phyloP scores from a whole-genome alignment of 106 monocot species.

The Agapanthus africanus region DNA sequence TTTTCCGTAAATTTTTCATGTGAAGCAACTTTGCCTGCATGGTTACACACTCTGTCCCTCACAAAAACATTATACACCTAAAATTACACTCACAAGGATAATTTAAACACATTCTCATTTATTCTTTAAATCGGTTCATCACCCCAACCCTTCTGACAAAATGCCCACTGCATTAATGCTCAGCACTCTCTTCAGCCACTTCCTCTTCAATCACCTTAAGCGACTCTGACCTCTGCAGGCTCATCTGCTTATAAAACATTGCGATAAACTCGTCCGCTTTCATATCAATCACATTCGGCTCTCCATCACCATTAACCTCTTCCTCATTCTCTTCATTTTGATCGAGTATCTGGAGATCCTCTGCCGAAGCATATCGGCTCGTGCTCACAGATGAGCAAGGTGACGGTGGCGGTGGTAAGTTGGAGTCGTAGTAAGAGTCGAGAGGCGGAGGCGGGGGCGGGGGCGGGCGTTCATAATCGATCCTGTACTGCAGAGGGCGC shows the following conservation, averaged over 20 bases:
- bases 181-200: too few relatives aligned
- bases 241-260: constrained; percentile 1
- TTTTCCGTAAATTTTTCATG: too few relatives aligned
- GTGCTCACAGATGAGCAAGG: constrained; percentile 9
- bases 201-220: background rate
- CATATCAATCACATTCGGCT: background rate
- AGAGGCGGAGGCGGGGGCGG: constrained; percentile 1
- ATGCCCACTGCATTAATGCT: too few relatives aligned
- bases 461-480: background rate
- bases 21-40: too few relatives aligned
- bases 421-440: constrained; percentile 6
- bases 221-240: background rate
- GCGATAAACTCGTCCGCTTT: background rate
- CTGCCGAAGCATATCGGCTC: constrained; percentile 21
- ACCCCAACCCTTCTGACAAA: too few relatives aligned
- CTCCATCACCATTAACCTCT: background rate
- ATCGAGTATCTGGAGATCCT: constrained; percentile 6
- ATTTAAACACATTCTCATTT: too few relatives aligned
- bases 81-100: too few relatives aligned
- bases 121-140: too few relatives aligned
- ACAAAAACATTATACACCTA: too few relatives aligned
- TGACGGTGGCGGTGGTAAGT: constrained; percentile 12
- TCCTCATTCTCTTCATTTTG: background rate
- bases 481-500: constrained; percentile 14
- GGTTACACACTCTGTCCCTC: too few relatives aligned